These are phyloP conservation scores for Hypholoma fasciculare DNA, from an alignment of 768 basidiomycete species.

Conservation along the genomic window DNA sequence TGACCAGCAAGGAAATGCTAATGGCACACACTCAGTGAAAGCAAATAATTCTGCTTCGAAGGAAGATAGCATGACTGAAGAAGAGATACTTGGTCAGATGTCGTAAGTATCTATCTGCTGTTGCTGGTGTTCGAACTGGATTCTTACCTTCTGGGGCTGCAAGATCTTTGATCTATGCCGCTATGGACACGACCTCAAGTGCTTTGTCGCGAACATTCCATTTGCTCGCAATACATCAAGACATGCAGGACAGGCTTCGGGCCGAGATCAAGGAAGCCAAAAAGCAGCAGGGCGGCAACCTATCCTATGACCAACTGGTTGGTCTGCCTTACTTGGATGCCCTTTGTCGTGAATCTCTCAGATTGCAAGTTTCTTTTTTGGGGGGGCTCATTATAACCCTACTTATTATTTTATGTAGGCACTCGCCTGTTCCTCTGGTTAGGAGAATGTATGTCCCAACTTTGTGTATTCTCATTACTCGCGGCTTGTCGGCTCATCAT, in stretches of 20 bases:
- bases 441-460: conserved; percentile 14
- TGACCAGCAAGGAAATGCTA: neutral
- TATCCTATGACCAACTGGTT: conserved; percentile 38
- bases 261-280: conserved; percentile 31
- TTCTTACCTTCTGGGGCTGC: neutral
- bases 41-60: conserved; percentile 33
- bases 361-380: conserved; percentile 25
- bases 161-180: conserved; percentile 39
- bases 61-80: conserved; percentile 33
- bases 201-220: conserved; percentile 34
- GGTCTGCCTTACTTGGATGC: conserved; percentile 40
- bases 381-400: neutral
- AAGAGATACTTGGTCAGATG: conserved; percentile 34
- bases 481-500: neutral
- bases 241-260: conserved; percentile 38
- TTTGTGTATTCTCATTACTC: neutral
- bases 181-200: conserved; percentile 42
- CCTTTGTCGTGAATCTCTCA: conserved; percentile 38
- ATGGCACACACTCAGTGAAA: conserved; percentile 26
- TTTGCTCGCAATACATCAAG: conserved; percentile 31
- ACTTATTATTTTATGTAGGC: conserved; percentile 16
- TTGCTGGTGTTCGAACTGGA: neutral
- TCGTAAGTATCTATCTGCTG: conserved; percentile 20
- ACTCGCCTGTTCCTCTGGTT: conserved; percentile 27
- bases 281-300: conserved; percentile 12